Evolutionary conservation across 176 grass and related monocot genomes (phyloP).

Genomic region (Triticum monococcum): DNA sequence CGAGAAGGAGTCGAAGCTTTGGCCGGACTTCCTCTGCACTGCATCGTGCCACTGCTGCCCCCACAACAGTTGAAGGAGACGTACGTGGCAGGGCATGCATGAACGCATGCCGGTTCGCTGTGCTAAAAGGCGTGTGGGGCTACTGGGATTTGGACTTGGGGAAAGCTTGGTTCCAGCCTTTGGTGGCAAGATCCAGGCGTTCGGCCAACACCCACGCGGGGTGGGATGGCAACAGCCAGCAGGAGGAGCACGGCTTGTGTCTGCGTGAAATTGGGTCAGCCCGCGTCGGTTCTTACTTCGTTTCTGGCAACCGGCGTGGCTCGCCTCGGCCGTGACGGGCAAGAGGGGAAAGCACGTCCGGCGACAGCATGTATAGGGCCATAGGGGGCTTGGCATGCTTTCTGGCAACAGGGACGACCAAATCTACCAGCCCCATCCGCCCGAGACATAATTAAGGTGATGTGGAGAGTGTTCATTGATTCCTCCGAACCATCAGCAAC

Average conservation of each 20-base stretch:
- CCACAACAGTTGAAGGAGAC: background rate
- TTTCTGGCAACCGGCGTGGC: too few relatives aligned
- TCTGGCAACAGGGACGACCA: slow-evolving; percentile 1
- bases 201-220: background rate
- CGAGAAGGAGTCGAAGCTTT: slow-evolving; percentile 15
- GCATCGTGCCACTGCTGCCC: background rate
- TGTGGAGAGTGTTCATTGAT: slow-evolving; percentile 16
- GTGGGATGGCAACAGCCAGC: background rate
- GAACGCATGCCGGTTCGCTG: background rate
- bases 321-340: background rate
- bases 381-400: background rate
- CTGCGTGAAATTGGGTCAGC: background rate
- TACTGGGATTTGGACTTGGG: background rate
- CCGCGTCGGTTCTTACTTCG: background rate
- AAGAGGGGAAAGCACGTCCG: background rate
- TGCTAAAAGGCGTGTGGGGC: background rate
- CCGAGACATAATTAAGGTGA: background rate
- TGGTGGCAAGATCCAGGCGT: background rate
- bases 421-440: background rate
- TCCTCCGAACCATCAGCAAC: background rate
- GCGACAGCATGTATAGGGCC: background rate
- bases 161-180: background rate
- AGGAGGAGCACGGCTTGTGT: background rate
- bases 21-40: background rate
- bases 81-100: background rate